Evolutionary conservation across 2,329 filamentous ascomycete species (phyloP).

Genomic region (Stagonosporopsis chrysanthemi): DNA sequence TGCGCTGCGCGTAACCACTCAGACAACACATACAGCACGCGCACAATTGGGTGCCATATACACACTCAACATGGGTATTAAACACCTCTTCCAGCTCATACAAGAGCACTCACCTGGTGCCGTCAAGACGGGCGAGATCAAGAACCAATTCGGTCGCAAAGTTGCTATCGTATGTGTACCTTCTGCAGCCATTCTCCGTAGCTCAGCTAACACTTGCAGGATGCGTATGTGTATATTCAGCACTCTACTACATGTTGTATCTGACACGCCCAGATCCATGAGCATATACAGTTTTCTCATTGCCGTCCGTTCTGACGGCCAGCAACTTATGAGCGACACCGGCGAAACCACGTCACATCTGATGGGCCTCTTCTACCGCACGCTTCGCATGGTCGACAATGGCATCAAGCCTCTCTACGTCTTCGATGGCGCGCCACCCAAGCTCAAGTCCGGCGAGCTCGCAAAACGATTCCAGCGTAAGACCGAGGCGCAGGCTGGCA

Average conservation of each 20-base stretch:
- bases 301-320: conserved; percentile 93
- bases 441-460: conserved; percentile 95
- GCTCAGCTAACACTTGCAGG: conserved; percentile 46
- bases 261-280: conserved; percentile 74
- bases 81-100: conserved; percentile 58
- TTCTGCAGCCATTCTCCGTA: background rate
- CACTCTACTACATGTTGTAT: background rate
- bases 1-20: background rate
- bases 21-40: background rate
- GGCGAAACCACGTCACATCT: conserved; percentile 97
- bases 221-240: conserved; percentile 51
- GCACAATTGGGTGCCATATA: background rate
- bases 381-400: conserved; percentile 96
- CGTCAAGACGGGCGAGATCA: conserved; percentile 96
- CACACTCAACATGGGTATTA: conserved; percentile 48
- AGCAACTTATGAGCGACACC: conserved; percentile 93
- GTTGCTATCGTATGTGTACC: conserved; percentile 81
- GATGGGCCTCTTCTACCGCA: conserved; percentile 99
- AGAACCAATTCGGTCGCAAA: conserved; percentile 98
- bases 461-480: conserved; percentile 97
- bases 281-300: conserved; percentile 99
- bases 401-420: conserved; percentile 99
- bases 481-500: conserved; percentile 84
- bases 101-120: conserved; percentile 90
- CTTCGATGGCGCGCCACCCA: conserved; percentile 95